Evolutionary conservation across 2,329 filamentous ascomycete genomes (phyloP).

Genomic region (Ophiobolus disseminans): DNA sequence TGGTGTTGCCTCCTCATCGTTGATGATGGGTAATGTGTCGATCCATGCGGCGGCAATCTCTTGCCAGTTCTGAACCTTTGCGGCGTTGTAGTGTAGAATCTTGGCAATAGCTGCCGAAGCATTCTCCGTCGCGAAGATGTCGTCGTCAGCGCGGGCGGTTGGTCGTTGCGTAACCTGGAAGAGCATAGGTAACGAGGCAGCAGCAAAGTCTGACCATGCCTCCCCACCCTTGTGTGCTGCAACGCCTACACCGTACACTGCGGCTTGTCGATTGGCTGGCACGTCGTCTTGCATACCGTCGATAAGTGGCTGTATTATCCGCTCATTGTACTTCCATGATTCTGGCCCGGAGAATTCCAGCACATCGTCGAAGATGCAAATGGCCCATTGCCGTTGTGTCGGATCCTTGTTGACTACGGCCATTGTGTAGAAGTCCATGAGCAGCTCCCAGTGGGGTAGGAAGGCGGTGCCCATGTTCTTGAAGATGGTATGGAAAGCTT

Average conservation of each 20-base stretch:
- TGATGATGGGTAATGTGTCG: constrained; percentile 86
- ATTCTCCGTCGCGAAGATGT: constrained; percentile 97
- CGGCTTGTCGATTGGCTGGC: constrained; percentile 92
- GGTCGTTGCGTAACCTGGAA: constrained; percentile 84
- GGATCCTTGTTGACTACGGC: constrained; percentile 84
- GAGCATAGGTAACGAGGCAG: constrained; percentile 77
- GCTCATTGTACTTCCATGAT: constrained; percentile 83
- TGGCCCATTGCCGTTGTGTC: constrained; percentile 96
- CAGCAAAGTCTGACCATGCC: constrained; percentile 86
- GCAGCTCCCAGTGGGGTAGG: constrained; percentile 83
- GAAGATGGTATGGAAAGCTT: constrained; percentile 98
- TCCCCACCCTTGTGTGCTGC: constrained; percentile 91
- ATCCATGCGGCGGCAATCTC: constrained; percentile 85
- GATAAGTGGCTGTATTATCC: constrained; percentile 86
- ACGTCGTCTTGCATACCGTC: constrained; percentile 85
- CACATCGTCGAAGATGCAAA: constrained; percentile 98
- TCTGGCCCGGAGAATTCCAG: constrained; percentile 94
- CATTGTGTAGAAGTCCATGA: constrained; percentile 82
- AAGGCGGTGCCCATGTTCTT: constrained; percentile 91
- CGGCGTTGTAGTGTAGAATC: constrained; percentile 87
- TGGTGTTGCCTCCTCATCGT: constrained; percentile 96
- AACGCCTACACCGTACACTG: constrained; percentile 93
- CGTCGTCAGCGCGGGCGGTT: constrained; percentile 86
- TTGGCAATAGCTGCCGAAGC: constrained; percentile 96
- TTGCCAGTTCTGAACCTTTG: constrained; percentile 77